phyloP scores from a whole-genome alignment of 345 rosid genomes.

The Brassica cretica region DNA sequence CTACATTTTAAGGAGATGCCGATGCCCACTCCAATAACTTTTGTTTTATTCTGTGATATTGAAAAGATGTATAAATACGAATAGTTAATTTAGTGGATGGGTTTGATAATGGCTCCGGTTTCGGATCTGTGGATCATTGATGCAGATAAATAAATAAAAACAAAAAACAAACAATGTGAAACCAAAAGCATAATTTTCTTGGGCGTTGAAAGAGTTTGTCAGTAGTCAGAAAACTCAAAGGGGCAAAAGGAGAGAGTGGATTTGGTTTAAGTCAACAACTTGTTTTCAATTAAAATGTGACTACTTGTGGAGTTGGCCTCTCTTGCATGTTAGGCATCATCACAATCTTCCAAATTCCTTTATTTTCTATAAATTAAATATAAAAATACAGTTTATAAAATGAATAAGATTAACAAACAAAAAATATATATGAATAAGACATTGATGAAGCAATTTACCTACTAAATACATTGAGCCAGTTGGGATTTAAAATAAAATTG shows the following conservation, averaged over 20 bases:
- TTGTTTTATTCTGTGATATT: conserved; percentile 7
- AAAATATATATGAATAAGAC: background rate
- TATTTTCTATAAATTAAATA: background rate
- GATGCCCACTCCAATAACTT: conserved; percentile 28
- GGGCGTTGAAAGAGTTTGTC: conserved; percentile 38
- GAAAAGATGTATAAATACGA: background rate
- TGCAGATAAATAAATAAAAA: conserved; percentile 1
- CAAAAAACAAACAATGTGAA: conserved; percentile 26
- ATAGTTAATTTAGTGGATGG: conserved; percentile 18
- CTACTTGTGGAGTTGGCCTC: conserved; percentile 36
- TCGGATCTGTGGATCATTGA: conserved; percentile 20
- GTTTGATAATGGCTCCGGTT: conserved; percentile 30
- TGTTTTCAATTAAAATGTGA: conserved; percentile 4
- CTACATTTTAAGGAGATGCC: background rate
- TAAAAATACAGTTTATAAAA: background rate
- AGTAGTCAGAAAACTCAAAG: conserved; percentile 30
- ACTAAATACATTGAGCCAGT: conserved; percentile 3
- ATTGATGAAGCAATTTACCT: background rate
- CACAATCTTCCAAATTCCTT: conserved; percentile 18
- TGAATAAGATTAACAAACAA: background rate
- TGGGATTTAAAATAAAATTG: background rate
- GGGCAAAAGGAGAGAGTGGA: conserved; percentile 28
- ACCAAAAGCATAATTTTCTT: conserved; percentile 35
- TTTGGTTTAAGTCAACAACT: conserved; percentile 37
- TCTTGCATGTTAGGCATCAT: conserved; percentile 26